These are phyloP conservation scores for Melastoma malabathricum DNA, from an alignment of 345 rosid species.

Conservation along the genomic window DNA sequence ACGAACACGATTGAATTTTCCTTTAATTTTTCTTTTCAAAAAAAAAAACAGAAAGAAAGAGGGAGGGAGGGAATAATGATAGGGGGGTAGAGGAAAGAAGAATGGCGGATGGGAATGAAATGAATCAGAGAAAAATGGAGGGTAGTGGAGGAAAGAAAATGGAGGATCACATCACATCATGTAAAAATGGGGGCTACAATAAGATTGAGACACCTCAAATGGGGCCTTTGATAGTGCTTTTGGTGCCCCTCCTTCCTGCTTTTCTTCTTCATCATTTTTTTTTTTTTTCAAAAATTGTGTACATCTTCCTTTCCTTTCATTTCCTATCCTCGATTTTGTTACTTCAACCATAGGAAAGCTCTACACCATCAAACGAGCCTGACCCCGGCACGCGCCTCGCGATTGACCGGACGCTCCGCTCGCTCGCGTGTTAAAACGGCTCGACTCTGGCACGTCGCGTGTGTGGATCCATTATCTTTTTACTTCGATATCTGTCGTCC, in stretches of 20 bases:
- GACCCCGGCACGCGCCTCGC: too few relatives aligned
- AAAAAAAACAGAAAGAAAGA: not conserved
- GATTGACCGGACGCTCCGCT: too few relatives aligned
- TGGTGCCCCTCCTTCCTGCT: not conserved
- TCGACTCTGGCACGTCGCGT: too few relatives aligned
- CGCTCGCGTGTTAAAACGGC: too few relatives aligned
- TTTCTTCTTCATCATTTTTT: not conserved
- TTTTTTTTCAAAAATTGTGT: not conserved
- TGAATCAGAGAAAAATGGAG: not conserved
- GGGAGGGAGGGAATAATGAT: not conserved
- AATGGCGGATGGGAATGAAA: not conserved
- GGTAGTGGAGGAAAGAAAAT: not conserved
- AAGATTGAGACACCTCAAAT: slow-evolving; percentile 5
- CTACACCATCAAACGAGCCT: too few relatives aligned
- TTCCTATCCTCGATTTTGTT: not conserved
- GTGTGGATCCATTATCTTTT: too few relatives aligned
- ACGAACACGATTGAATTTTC: too few relatives aligned
- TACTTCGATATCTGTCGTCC: too few relatives aligned
- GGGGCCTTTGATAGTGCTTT: slow-evolving; percentile 14
- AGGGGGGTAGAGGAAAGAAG: not conserved
- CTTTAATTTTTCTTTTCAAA: not conserved
- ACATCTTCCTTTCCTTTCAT: slow-evolving; percentile 1
- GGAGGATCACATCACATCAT: slow-evolving; percentile 4
- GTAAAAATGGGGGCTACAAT: slow-evolving; percentile 6
- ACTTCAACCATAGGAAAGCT: too few relatives aligned